phyloP scores from a whole-genome alignment of 169 alveolate genomes.

The Babesia sp. region DNA sequence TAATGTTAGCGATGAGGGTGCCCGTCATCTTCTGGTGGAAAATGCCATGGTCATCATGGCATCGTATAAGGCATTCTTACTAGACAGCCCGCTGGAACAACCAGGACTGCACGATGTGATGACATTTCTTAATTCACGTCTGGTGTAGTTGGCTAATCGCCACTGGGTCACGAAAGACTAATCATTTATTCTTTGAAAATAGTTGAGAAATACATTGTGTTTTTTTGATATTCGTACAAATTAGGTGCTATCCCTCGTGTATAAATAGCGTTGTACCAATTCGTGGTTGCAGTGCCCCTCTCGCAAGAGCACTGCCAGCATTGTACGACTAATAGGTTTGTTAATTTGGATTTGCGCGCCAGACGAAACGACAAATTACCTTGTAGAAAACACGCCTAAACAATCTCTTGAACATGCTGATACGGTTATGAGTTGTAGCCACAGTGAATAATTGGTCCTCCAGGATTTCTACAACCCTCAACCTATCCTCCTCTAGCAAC shows the following conservation, averaged over 20 bases:
- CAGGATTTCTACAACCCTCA: slow-evolving; percentile 32
- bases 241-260: too few relatives aligned
- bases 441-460: slow-evolving; percentile 49
- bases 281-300: not conserved
- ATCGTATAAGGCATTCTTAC: slow-evolving; percentile 28
- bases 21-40: slow-evolving; percentile 11
- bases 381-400: slow-evolving; percentile 2
- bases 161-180: too few relatives aligned
- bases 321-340: not conserved
- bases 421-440: slow-evolving; percentile 33
- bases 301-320: not conserved
- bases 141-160: not conserved
- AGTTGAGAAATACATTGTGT: too few relatives aligned
- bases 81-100: slow-evolving; percentile 8
- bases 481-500: slow-evolving; percentile 56
- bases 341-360: not conserved
- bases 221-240: too few relatives aligned
- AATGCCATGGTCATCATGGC: slow-evolving; percentile 23
- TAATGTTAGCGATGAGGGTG: not conserved
- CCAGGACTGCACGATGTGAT: slow-evolving; percentile 22
- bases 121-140: not conserved
- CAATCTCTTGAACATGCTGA: slow-evolving; percentile 36
- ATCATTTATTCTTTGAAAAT: too few relatives aligned
- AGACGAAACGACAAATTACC: slow-evolving; percentile 2
- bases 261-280: not conserved